Evolutionary conservation across 2,329 filamentous ascomycete species (phyloP), one percentile per base, ranked within the genome.

Genomic region (Colletotrichum godetiae): DNA sequence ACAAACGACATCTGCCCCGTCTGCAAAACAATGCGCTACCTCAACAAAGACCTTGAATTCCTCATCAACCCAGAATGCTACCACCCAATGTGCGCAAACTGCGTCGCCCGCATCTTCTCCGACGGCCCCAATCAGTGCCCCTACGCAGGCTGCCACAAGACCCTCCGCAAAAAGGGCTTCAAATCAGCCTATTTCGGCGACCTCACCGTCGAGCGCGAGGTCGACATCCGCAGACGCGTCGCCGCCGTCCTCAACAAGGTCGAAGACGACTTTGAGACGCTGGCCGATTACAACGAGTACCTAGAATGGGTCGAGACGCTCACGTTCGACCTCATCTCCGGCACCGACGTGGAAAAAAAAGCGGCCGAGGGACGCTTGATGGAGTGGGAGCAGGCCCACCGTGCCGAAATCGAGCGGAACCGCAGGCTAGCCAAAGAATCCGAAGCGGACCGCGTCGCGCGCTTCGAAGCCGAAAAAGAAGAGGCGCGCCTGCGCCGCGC

Each of bases 11-110:
- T 95, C 80, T 99, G 97, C 85, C 97, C 96, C 71, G 94, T 98
- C 77, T 99, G 97, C 93, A 98, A 98, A 85, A 97, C 95, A 73
- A 94, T 94, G 73, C 94, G 95, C 76, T 98, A 98, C 87, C 93
- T 98, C 79, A 98, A 98, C 87, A 92, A 92, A 74, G 93, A 95
- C 85, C 95, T 99, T 90, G 90, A 93, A 76, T 98, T 99, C 85
- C 93, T 97, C 78, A 95, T 99, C 86, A 98, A 98, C 82, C 95
- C 96, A 10, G 95, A 97, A 87, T 99, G 97, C 89, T 99, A 99
- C 87, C 97, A 99, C 88, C 95, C 95, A 77, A 98, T 99, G 94
- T 99, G 97, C 87, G 93, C 95, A 82, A 95, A 94, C 70, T 99
- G 97, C 86, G 95, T 98, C 55, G 94, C 96, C 83, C 93, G 96